Base-by-base conservation (phyloP, 768 basidiomycete genomes). In the Pisolithus orientalis region DNA sequence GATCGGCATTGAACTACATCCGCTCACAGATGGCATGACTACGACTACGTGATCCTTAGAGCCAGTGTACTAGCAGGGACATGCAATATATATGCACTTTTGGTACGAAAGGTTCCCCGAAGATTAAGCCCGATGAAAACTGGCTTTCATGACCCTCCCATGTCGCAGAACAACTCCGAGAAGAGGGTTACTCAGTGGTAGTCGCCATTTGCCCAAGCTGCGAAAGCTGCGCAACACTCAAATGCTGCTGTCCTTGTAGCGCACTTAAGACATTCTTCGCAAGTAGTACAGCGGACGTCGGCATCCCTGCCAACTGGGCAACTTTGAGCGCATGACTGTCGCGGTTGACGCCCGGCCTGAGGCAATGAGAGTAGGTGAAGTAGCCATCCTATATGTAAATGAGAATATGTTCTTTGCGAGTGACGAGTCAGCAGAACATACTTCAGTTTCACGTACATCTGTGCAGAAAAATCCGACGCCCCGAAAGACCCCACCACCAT, bases 261-360 rank as follows among this genome's bases (percentile, higher is more conserved):
- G 68, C 74, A 2, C 59, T 48, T 10, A 90, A 67, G 4, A 80
- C 78, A 6, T 76, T 68, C n/a, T 68, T 67, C 0, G 90, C 91
- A 14, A 90, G 73, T 4, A 65, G 60, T 53, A 94, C 67, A 1
- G 80, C 84, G 6, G 75, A 63, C 8, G 71, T 54, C 1, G 93
- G 94, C 72, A 96, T 80, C 10, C 92, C 90, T 16, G 92, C 94
- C 11, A 95, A 69, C 44, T 85, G 80, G 9, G 94, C 94, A 28
- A 94, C 91, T 64, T 90, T 91, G 50, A 96, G 68, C 0, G 90
- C 94, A 62, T 96, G 94, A 48, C 93, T 94, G 58, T 94, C 81
- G 51, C 84, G 78, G 66, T 94, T 97, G 49, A 97, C 82, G 0
- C 94, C 94, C 5, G 87, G 85, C 44, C 75, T 72, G 39, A 98